These are phyloP conservation scores for Chrysosporium keratinophilum DNA, from an alignment of 2,329 filamentous ascomycete species.

Conservation along the genomic window DNA sequence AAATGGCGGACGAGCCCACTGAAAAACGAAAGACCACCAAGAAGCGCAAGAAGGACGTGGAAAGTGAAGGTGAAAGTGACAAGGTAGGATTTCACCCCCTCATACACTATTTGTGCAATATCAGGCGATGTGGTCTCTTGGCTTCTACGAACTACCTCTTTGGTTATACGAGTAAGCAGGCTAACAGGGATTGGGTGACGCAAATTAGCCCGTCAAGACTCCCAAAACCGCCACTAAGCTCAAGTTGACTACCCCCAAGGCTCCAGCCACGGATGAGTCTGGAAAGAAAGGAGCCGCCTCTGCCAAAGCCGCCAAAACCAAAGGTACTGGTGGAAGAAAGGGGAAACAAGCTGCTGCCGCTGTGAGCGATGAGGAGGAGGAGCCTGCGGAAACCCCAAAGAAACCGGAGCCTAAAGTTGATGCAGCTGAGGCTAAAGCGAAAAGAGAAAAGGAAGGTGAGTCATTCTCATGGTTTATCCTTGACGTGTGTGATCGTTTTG, in stretches of 20 bases:
- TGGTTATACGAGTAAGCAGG: slow-evolving; percentile 2
- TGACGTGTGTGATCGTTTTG: background rate
- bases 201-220: slow-evolving; percentile 48
- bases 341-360: slow-evolving; percentile 47
- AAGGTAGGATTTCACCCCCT: slow-evolving; percentile 44
- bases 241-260: slow-evolving; percentile 49
- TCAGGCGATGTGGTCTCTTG: slow-evolving; percentile 9
- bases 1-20: slow-evolving; percentile 42
- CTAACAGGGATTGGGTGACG: slow-evolving; percentile 14
- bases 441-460: slow-evolving; percentile 49
- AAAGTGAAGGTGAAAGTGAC: slow-evolving; percentile 58
- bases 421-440: slow-evolving; percentile 45
- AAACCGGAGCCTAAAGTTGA: slow-evolving; percentile 45
- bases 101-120: background rate
- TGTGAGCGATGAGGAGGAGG: slow-evolving; percentile 45
- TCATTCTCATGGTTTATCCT: background rate
- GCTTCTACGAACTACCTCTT: slow-evolving; percentile 2
- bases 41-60: slow-evolving; percentile 70
- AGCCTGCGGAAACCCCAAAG: slow-evolving; percentile 39
- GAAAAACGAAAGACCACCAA: slow-evolving; percentile 48
- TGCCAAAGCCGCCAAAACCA: slow-evolving; percentile 47
- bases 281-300: slow-evolving; percentile 40
- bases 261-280: slow-evolving; percentile 38
- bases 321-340: slow-evolving; percentile 50
- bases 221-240: slow-evolving; percentile 52